These are phyloP conservation scores for Prunella vulgaris DNA, from an alignment of 257 asterid genomes.

Conservation along the genomic window DNA sequence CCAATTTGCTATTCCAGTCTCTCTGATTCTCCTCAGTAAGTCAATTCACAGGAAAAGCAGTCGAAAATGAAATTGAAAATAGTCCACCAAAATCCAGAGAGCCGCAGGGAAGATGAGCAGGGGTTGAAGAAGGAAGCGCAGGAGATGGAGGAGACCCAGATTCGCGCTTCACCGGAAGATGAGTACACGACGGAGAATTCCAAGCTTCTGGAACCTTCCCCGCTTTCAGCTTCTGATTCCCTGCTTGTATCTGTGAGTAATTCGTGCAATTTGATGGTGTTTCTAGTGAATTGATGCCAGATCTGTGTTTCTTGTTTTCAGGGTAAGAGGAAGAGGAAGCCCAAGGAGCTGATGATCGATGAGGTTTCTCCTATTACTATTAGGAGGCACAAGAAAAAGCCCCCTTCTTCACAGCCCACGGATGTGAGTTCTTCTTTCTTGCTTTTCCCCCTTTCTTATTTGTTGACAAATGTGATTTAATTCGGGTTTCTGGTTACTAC, in stretches of 20 bases:
- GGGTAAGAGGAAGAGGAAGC: constrained; percentile 93
- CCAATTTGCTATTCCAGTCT: background rate
- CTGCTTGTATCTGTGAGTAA: constrained; percentile 36
- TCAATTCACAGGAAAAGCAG: background rate
- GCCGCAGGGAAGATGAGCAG: constrained; percentile 25
- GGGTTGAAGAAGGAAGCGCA: constrained; percentile 29
- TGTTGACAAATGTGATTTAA: background rate
- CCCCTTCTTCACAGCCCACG: constrained; percentile 40
- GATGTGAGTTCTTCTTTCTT: constrained; percentile 29
- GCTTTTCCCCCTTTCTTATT: background rate
- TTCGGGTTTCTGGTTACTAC: background rate
- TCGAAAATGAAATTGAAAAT: constrained; percentile 58
- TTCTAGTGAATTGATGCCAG: constrained; percentile 33
- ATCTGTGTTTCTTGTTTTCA: constrained; percentile 49
- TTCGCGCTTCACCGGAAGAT: constrained; percentile 17
- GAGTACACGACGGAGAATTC: constrained; percentile 24
- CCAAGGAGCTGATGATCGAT: constrained; percentile 59
- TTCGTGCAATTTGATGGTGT: constrained; percentile 1
- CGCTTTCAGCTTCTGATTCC: constrained; percentile 22
- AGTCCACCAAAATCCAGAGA: constrained; percentile 65
- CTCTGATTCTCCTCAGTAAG: background rate
- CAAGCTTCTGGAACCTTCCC: constrained; percentile 23
- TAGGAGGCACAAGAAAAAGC: constrained; percentile 47
- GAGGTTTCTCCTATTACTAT: constrained; percentile 50
- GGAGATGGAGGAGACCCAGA: constrained; percentile 22